A percentile compares a stretch with the other conserved stretches of the same genome.
Conservation (phyloP, 148 eudicot genomes). For the Pouteria glomerata region DNA sequence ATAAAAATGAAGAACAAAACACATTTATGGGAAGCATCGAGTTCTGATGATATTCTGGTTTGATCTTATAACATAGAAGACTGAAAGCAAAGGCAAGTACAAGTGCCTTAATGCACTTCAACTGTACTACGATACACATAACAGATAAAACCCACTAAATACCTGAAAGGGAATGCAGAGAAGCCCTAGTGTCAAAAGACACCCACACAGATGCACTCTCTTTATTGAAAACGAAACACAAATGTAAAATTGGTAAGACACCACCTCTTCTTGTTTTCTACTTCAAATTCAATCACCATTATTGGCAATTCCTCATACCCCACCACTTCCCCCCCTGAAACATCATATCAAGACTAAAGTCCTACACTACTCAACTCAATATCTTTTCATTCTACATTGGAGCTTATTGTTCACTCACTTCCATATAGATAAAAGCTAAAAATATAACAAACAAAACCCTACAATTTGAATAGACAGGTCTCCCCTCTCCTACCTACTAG, state of each 20-base stretch:
- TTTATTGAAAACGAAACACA: constrained; percentile 16
- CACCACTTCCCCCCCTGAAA: constrained; percentile 12
- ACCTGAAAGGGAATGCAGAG: constrained; percentile 2
- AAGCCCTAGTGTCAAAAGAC: constrained; percentile 27
- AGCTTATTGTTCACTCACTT: constrained; percentile 12
- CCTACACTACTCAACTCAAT: constrained; percentile 8
- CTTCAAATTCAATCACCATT: constrained; percentile 12
- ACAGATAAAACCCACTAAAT: constrained; percentile 13
- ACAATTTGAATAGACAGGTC: not conserved
- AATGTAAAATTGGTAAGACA: constrained; percentile 14
- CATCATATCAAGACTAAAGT: not conserved
- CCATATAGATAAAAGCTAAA: not conserved
- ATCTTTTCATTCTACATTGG: constrained; percentile 3
- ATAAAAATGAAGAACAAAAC: no score
- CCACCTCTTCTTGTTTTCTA: constrained; percentile 17
- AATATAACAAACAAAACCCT: no score
- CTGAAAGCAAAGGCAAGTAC: not conserved
- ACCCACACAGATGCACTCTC: constrained; percentile 26
- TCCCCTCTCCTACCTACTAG: no score
- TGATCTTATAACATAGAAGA: no score
- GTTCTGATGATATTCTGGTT: no score
- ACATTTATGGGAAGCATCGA: no score
- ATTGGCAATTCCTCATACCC: constrained; percentile 18
- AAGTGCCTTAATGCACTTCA: constrained; percentile 15
- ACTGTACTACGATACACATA: no score